Evolutionary conservation across 1,139 yeast species (phyloP).

Genomic region (Nadsonia commutata): DNA sequence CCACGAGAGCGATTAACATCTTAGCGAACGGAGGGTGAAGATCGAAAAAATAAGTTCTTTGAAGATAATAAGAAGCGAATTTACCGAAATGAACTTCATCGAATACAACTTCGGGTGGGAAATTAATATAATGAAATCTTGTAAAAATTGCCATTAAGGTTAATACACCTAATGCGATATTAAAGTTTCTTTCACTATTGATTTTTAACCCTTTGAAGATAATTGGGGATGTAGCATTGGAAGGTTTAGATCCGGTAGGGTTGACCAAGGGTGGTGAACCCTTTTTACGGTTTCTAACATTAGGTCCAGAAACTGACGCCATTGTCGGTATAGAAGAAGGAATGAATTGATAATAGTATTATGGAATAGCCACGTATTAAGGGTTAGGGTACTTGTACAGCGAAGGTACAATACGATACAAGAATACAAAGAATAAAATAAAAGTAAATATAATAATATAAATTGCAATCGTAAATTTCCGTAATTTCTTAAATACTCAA

Average conservation of each 20-base stretch:
- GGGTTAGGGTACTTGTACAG: too few relatives aligned
- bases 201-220: not conserved
- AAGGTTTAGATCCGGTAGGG: not conserved
- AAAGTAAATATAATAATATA: too few relatives aligned
- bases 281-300: not conserved
- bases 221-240: too few relatives aligned
- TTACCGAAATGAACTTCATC: constrained; percentile 87
- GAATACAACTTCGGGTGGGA: constrained; percentile 81
- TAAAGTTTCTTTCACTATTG: constrained; percentile 1
- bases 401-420: too few relatives aligned
- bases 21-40: constrained; percentile 98
- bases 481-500: too few relatives aligned
- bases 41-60: constrained; percentile 43
- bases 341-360: too few relatives aligned
- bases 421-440: too few relatives aligned
- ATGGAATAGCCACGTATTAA: too few relatives aligned
- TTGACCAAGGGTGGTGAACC: not conserved
- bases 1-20: constrained; percentile 77
- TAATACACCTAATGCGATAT: constrained; percentile 22
- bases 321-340: too few relatives aligned
- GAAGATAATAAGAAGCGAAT: constrained; percentile 27
- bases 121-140: constrained; percentile 56
- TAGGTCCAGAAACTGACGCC: not conserved
- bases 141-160: constrained; percentile 55
- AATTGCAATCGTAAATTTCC: not conserved